Conservation (phyloP, 2,329 filamentous ascomycete species). For the Pyrenochaeta sp. region DNA sequence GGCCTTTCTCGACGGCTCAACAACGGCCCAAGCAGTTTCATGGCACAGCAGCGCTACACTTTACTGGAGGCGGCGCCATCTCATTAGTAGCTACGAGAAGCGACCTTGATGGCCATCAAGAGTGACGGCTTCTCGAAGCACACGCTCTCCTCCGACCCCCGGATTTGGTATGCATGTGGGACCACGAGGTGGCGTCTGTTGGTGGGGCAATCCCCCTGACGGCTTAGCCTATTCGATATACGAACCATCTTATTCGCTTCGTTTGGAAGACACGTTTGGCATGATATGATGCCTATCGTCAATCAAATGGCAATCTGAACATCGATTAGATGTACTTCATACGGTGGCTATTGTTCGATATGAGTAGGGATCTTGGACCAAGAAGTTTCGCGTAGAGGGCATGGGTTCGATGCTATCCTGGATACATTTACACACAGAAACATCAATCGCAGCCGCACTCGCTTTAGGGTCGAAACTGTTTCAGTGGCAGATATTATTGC, state of each 20-base stretch:
- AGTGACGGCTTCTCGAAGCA: constrained; percentile 14
- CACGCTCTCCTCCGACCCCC: constrained; percentile 18
- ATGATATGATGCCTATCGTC: constrained; percentile 2
- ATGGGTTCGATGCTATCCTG: too few relatives aligned
- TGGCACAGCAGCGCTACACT: background rate
- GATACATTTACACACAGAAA: too few relatives aligned
- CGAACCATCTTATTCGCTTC: constrained; percentile 13
- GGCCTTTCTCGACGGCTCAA: background rate
- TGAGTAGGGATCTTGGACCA: background rate
- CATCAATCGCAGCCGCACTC: background rate
- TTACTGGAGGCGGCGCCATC: background rate
- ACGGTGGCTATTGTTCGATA: constrained; percentile 2
- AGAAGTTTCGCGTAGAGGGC: background rate
- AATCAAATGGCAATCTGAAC: constrained; percentile 17
- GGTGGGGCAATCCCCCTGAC: constrained; percentile 31
- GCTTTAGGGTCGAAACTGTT: background rate
- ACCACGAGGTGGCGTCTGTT: constrained; percentile 26
- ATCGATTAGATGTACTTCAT: constrained; percentile 1
- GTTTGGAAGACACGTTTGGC: background rate
- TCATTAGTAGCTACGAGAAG: background rate
- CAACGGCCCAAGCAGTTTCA: background rate
- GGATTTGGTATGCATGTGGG: constrained; percentile 33
- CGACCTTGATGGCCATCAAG: constrained; percentile 1
- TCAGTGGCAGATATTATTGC: too few relatives aligned
- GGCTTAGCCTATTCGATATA: constrained; percentile 13